Base-by-base conservation (phyloP, 1,284 basidiomycete genomes). In the Athelia sp. region DNA sequence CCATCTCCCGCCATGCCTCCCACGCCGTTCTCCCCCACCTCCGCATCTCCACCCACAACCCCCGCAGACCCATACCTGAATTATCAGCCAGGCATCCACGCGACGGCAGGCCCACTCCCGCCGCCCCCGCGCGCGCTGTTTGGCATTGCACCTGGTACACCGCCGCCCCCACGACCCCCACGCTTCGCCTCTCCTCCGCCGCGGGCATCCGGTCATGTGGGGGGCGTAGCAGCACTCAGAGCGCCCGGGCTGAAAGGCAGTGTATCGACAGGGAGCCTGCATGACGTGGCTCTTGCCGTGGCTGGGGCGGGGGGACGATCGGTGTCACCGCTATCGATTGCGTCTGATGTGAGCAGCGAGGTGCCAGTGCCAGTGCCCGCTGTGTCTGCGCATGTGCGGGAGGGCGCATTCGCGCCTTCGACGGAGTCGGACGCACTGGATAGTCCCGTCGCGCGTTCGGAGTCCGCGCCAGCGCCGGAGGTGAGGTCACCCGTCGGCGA, bases 21-120 rank as follows among this genome's bases (percentile, higher is more conserved):
- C 45, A 52, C 62, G 45, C 50, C 61, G 48, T 35, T 29, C 38
- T 46, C 35, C 24, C 17, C 43, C n/a, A 31, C 59, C 48, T 53
- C 64, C 21, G 53, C 47, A 18, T 42, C 50, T 17, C 15, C 49
- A 23, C 22, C 53, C 47, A 36, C 44, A 40, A 13, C 15, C 34
- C 19, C 34, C 51, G 21, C 56, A 59, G 22, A 64, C 64, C 14
- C 75, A 3, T 85, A 79, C 62, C 64, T 82, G 47, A 67, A 75
- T 56, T 86, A 87, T 59, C 75, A 84, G 53, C 83, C 82, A 44
- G 84, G 82, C 46, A 58, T 83, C 4, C 82, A 88, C 64, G 72
- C 85, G 4, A 86, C 75, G 17, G 84, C 85, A 36, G 83, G 86
- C 1, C 84, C 87, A 38, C 71, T 86, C 54, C 85, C 86, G 35